phyloP scores from a whole-genome alignment of 805 yeast species.

The Kazachstania viticola region DNA sequence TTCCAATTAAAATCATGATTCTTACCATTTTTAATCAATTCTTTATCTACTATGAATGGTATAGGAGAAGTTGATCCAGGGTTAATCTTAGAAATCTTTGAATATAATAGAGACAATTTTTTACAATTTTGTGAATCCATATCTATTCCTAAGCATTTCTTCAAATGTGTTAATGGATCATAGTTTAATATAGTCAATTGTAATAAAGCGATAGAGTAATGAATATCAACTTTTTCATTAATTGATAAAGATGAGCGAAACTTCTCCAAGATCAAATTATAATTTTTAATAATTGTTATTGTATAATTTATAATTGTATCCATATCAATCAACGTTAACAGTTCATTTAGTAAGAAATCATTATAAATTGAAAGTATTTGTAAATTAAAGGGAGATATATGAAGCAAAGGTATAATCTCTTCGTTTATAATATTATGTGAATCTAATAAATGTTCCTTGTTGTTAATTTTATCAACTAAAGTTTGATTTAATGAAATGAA shows the following conservation, averaged over 20 bases:
- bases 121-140: conserved; percentile 60
- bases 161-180: conserved; percentile 41
- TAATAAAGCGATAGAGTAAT: conserved; percentile 26
- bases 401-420: conserved; percentile 26
- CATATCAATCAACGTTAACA: conserved; percentile 16
- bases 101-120: conserved; percentile 38
- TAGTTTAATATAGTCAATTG: conserved; percentile 42
- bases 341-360: conserved; percentile 9
- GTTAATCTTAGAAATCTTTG: conserved; percentile 30
- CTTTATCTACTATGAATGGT: too few relatives aligned
- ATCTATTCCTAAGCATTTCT: conserved; percentile 66
- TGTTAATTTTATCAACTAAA: conserved; percentile 3
- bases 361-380: conserved; percentile 20
- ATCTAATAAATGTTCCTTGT: not conserved
- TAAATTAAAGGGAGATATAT: conserved; percentile 35
- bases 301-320: conserved; percentile 16
- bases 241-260: conserved; percentile 16
- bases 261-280: conserved; percentile 20
- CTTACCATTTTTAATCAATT: too few relatives aligned
- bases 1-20: too few relatives aligned
- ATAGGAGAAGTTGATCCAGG: too few relatives aligned
- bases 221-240: conserved; percentile 18
- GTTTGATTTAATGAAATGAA: conserved; percentile 10
- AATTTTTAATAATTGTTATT: conserved; percentile 12
- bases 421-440: conserved; percentile 17